Conservation (phyloP, 208 protist species). For the Trypanosoma cruzi region DNA sequence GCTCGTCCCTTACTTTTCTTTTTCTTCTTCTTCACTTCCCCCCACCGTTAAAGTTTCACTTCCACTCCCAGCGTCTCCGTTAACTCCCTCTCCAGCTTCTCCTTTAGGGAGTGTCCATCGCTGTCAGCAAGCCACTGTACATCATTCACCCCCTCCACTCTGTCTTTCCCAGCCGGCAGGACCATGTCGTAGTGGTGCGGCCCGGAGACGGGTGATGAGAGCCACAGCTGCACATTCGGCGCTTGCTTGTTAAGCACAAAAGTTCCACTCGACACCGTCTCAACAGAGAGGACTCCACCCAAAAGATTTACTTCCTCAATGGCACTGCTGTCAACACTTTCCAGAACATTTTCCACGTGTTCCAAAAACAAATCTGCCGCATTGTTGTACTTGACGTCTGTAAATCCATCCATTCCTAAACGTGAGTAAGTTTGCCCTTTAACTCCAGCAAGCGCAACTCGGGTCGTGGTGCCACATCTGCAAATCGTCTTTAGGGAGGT, state of each 20-base stretch:
- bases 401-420: constrained; percentile 88
- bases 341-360: constrained; percentile 55
- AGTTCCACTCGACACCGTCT: constrained; percentile 55
- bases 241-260: constrained; percentile 95
- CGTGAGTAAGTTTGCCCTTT: constrained; percentile 46
- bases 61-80: constrained; percentile 42
- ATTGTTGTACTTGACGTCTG: constrained; percentile 70
- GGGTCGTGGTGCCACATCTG: not conserved
- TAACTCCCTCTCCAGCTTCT: constrained; percentile 71
- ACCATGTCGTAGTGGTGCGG: constrained; percentile 92
- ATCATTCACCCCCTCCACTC: constrained; percentile 15
- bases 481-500: not conserved
- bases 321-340: constrained; percentile 44
- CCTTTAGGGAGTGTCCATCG: constrained; percentile 68
- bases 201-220: constrained; percentile 90
- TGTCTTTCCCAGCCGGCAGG: constrained; percentile 15
- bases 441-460: not conserved
- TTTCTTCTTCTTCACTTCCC: constrained; percentile 9
- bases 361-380: constrained; percentile 74
- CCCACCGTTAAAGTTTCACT: constrained; percentile 31
- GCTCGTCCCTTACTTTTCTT: constrained; percentile 11
- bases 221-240: constrained; percentile 92
- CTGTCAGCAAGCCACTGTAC: constrained; percentile 58
- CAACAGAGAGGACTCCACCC: constrained; percentile 81
- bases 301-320: constrained; percentile 70